Conservation (phyloP, 2,329 filamentous ascomycete genomes). For the Basipetospora chlamydospora region DNA sequence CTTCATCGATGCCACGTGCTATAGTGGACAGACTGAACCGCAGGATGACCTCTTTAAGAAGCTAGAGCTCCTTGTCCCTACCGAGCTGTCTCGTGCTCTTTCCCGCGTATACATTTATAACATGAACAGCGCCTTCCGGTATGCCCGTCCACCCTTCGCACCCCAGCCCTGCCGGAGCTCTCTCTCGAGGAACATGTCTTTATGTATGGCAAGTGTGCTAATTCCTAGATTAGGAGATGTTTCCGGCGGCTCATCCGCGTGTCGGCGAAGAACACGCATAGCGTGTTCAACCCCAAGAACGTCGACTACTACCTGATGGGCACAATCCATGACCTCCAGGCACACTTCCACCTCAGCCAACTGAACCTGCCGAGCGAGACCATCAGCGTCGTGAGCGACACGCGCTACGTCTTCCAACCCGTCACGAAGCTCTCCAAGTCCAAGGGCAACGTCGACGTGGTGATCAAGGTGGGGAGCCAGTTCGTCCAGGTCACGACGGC, state of each 20-base stretch:
- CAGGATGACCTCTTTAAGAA: slow-evolving; percentile 51
- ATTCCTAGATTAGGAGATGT: slow-evolving; percentile 34
- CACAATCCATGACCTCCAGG: slow-evolving; percentile 49
- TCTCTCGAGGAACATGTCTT: no score
- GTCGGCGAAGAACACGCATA: slow-evolving; percentile 43
- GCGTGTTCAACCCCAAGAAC: slow-evolving; percentile 48
- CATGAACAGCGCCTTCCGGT: slow-evolving; percentile 57
- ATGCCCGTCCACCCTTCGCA: slow-evolving; percentile 5
- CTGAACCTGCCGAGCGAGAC: slow-evolving; percentile 56
- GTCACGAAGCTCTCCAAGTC: slow-evolving; percentile 53
- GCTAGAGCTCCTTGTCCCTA: slow-evolving; percentile 46
- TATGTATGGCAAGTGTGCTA: no score
- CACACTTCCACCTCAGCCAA: slow-evolving; percentile 52
- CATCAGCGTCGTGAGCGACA: slow-evolving; percentile 52
- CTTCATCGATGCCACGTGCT: slow-evolving; percentile 55
- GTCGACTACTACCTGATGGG: slow-evolving; percentile 52
- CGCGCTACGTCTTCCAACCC: slow-evolving; percentile 49
- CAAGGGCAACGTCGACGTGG: slow-evolving; percentile 55
- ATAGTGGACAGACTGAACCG: slow-evolving; percentile 51
- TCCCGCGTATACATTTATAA: slow-evolving; percentile 55
- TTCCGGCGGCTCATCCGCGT: slow-evolving; percentile 49
- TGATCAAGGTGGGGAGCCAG: slow-evolving; percentile 53
- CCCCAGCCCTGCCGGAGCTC: no score
- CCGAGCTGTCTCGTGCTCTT: slow-evolving; percentile 44
- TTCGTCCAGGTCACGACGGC: slow-evolving; percentile 56